Evolutionary conservation across 202 grass and related monocot genomes (phyloP), one percentile per base, ranked within the genome.

Genomic region (Tripidium arundinaceum): DNA sequence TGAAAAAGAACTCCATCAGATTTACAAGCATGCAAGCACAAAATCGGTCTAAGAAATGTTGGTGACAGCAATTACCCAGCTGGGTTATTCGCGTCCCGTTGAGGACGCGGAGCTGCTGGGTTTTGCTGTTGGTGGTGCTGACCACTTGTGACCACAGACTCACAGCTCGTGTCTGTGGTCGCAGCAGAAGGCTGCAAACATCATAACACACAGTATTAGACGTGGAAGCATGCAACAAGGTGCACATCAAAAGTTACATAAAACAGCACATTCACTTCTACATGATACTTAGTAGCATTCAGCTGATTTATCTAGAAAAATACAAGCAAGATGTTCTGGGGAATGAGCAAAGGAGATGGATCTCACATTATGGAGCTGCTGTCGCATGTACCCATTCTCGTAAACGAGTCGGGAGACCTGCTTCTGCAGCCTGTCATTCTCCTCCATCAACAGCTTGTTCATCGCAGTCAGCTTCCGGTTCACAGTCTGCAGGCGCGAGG

Each of bases 371-470:
- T 90, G 92, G 38, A 97, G 69, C 73, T 94, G 92, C 77, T 92
- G 88, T 52, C 84, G 83, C 92, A 92, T 93, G 78, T 82, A 89
- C 6, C 91, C 94, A 38, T 98, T 98, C 71, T 98, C 94, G 19
- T 98, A 94, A 66, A 98, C 94, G 18, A 98, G 90, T 41, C 93
- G 90, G 64, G 95, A 93, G 13, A 98, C 95, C 86, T 98, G 95
- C 86, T 98, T 98, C 88, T 98, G 95, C 74, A 98, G 90, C 77
- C 95, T 91, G 72, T 98, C 95, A 62, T 98, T 98, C 79, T 98
- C 95, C 89, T 98, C 94, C 94, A 98, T 98, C 87, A 98, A 79
- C 85, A 98, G 86, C 88, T 94, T 98, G 83, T 98, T 98, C 95
- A 98, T 94, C 3, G 95, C 95, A 72, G 87, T 87, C 76, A 98